phyloP scores from a whole-genome alignment of 345 rosid species.

The Gossypium thurberi region DNA sequence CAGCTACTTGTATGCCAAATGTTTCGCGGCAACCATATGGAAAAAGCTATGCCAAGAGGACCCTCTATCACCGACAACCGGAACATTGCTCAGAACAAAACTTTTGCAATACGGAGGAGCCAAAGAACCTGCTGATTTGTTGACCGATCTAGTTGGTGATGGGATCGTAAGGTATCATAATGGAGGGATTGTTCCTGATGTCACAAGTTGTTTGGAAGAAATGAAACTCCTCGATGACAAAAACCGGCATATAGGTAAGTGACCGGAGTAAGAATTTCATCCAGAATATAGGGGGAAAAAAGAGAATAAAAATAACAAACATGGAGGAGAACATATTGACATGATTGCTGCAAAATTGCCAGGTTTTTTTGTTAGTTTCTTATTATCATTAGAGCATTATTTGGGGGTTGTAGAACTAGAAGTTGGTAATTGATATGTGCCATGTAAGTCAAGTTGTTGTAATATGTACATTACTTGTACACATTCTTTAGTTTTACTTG shows the following conservation, averaged over 20 bases:
- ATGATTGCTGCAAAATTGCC: background rate
- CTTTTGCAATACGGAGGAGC: constrained; percentile 85
- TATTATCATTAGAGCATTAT: too few species aligned
- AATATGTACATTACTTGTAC: too few species aligned
- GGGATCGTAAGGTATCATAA: constrained; percentile 41
- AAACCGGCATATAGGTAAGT: background rate
- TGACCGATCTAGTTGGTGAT: constrained; percentile 60
- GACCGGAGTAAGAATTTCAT: background rate
- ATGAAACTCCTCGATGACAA: constrained; percentile 17
- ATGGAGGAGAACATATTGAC: background rate
- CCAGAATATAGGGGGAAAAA: background rate
- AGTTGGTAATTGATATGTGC: too few species aligned
- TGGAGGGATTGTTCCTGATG: constrained; percentile 65
- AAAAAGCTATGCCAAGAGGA: constrained; percentile 69
- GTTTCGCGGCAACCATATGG: constrained; percentile 89
- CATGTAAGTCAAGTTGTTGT: too few species aligned
- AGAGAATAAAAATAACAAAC: background rate
- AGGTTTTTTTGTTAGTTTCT: background rate
- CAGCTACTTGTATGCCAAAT: constrained; percentile 30
- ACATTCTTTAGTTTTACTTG: too few species aligned
- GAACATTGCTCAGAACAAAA: constrained; percentile 59
- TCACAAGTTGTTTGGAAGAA: constrained; percentile 53
- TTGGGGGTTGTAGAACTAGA: too few species aligned
- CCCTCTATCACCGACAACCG: constrained; percentile 69
- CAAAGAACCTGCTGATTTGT: constrained; percentile 63